Conservation (phyloP, 768 basidiomycete genomes). For the Suillus spraguei region DNA sequence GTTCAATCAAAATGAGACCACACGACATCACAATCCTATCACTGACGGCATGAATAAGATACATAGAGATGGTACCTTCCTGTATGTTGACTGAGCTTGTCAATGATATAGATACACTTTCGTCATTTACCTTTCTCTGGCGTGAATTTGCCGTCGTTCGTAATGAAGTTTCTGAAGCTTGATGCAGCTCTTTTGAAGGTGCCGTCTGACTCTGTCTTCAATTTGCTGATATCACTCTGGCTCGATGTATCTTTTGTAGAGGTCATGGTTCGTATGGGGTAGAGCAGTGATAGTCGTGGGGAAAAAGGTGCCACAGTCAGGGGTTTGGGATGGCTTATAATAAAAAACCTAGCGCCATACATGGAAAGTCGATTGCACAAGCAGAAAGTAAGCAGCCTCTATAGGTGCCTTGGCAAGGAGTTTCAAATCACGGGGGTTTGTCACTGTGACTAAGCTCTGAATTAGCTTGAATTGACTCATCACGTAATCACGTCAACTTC, state of each 20-base stretch:
- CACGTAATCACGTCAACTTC: too few species aligned
- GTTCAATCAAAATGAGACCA: background rate
- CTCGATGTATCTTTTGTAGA: constrained; percentile 33
- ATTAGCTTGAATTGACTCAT: too few species aligned
- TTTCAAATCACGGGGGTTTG: too few species aligned
- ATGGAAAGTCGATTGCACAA: constrained; percentile 14
- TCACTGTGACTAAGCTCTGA: too few species aligned
- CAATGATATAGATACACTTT: background rate
- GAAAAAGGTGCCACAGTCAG: constrained; percentile 8
- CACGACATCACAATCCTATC: background rate
- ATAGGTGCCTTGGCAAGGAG: too few species aligned
- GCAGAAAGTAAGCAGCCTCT: background rate
- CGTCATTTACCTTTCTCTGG: constrained; percentile 67
- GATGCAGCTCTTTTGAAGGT: constrained; percentile 60
- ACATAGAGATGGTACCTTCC: constrained; percentile 94
- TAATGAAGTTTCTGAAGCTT: constrained; percentile 58
- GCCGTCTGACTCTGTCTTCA: constrained; percentile 59
- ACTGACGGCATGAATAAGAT: constrained; percentile 81
- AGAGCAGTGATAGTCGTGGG: background rate
- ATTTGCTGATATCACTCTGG: constrained; percentile 56
- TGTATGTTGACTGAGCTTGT: constrained; percentile 28
- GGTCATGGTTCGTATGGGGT: constrained; percentile 29
- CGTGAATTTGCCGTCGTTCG: constrained; percentile 59
- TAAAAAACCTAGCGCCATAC: constrained; percentile 19
- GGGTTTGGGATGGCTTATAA: constrained; percentile 17